Evolutionary conservation across 345 rosid genomes (phyloP), one percentile per base, ranked within the genome.

Genomic region (Cochlearia excelsa): DNA sequence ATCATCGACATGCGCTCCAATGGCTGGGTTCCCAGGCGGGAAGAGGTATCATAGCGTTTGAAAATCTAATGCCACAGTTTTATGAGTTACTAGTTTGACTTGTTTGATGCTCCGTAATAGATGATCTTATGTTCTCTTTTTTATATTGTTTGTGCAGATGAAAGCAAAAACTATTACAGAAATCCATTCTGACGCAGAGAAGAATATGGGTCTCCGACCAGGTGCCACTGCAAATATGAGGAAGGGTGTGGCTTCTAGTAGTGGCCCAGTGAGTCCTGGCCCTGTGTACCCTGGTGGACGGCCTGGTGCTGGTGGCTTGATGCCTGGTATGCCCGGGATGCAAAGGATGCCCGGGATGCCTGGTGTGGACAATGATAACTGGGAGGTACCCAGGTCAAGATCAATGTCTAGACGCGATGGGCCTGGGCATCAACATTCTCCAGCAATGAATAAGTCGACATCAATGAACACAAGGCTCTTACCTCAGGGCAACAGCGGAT

Each of bases 251-350:
- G 40, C 40, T 37, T 37, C 40, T 37, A 37, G 40, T 37, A 37
- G 40, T 37, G 40, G 40, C 5, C 40, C 40, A 4, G 40, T 37
- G 40, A 37, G 40, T 6, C 40, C 40, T 37, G 40, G 40, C 40
- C 40, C 40, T 37, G 40, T 37, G 3, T 37, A 37, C 40, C 40
- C 40, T 37, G 40, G 82, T 35, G 74, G 72, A 30, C 81, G 94
- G 38, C 99, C 94, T 63, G 99, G 97, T 51, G 38, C 82, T 1
- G 99, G 99, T 6, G 97, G 97, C 30, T 73, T 93, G 97, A 93
- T 93, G 97, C 97, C 99, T 50, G 97, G 97, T 67, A 87, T 87
- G 97, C 99, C 95, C 2, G 95, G 97, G 57, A 51, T 80, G 8
- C 84, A 95, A 70, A 87, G 84, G 77, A 93, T 93, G 99, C 40